Percentiles rank a stretch among this genome's conserved stretches.
phyloP scores from a whole-genome alignment of 371 early-diverging fungal species.

The Coelomomyces lativittatus region DNA sequence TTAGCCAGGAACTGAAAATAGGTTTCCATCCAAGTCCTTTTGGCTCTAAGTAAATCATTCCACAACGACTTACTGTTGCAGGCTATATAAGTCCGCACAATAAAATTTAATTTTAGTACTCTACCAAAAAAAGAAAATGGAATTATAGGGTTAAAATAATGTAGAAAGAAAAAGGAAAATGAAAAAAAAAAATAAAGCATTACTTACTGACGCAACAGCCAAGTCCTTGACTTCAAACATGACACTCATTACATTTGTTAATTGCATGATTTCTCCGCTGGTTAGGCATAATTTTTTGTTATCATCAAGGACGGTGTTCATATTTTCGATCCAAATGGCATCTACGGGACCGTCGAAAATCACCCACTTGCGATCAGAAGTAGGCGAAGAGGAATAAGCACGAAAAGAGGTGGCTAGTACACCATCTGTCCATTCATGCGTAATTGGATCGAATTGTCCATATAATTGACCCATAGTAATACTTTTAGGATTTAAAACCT shows the following conservation, averaged over 20 bases:
- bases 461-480: slow-evolving; percentile 46
- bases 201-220: slow-evolving; percentile 38
- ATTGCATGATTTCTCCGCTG: slow-evolving; percentile 45
- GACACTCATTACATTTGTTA: slow-evolving; percentile 26
- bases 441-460: slow-evolving; percentile 39
- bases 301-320: slow-evolving; percentile 47
- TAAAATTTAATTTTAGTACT: slow-evolving; percentile 30
- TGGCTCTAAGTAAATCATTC: slow-evolving; percentile 47
- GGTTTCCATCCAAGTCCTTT: slow-evolving; percentile 25
- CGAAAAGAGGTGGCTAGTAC: slow-evolving; percentile 28
- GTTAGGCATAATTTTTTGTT: slow-evolving; percentile 43
- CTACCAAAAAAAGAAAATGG: no score
- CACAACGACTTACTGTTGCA: slow-evolving; percentile 40
- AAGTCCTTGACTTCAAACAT: slow-evolving; percentile 42
- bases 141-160: no score
- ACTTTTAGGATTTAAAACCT: slow-evolving; percentile 36
- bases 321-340: slow-evolving; percentile 48
- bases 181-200: no score
- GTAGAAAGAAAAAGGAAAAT: no score
- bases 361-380: slow-evolving; percentile 36
- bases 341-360: slow-evolving; percentile 50
- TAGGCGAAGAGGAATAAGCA: slow-evolving; percentile 18
- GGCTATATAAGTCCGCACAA: no score
- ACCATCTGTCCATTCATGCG: slow-evolving; percentile 45
- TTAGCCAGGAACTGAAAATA: slow-evolving; percentile 20